These are phyloP conservation scores for Termitomyces sp. DNA, from an alignment of 768 basidiomycete genomes.

Conservation along the genomic window DNA sequence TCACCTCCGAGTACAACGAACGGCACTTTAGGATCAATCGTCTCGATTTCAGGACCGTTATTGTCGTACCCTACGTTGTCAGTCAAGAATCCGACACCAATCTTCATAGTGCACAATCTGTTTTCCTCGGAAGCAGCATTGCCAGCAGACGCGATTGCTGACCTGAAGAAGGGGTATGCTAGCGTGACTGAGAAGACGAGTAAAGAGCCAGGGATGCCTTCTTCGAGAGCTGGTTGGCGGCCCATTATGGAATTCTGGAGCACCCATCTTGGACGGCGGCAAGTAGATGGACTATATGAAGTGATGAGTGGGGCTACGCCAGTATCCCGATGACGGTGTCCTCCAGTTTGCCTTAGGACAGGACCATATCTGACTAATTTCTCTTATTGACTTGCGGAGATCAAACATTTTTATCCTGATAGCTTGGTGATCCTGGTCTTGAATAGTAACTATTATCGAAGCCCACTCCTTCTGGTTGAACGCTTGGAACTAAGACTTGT, in stretches of 20 bases:
- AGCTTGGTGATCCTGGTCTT: not conserved
- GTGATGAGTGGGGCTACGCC: slow-evolving; percentile 46
- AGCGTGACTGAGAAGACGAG: slow-evolving; percentile 47
- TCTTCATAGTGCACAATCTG: slow-evolving; percentile 56
- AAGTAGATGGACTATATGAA: slow-evolving; percentile 62
- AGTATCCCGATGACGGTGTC: not conserved
- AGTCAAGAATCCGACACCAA: slow-evolving; percentile 50
- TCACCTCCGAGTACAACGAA: slow-evolving; percentile 14
- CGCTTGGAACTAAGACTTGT: not conserved
- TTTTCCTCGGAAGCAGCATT: slow-evolving; percentile 42
- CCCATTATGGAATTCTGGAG: slow-evolving; percentile 90
- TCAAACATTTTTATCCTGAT: not conserved
- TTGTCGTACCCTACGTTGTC: slow-evolving; percentile 72
- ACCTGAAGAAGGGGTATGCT: slow-evolving; percentile 60
- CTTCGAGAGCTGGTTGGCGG: slow-evolving; percentile 73
- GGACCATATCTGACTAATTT: not conserved
- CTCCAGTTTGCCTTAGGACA: not conserved
- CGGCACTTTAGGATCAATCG: slow-evolving; percentile 56
- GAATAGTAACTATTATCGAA: not conserved
- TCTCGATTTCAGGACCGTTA: slow-evolving; percentile 68
- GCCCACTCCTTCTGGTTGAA: not conserved
- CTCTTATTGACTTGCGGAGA: not conserved
- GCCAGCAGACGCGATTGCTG: slow-evolving; percentile 38
- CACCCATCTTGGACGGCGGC: slow-evolving; percentile 52
- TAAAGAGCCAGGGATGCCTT: slow-evolving; percentile 64